Evolutionary conservation across 2,329 filamentous ascomycete species (phyloP).

Genomic region (Monilinia vaccinii-corymbosi): DNA sequence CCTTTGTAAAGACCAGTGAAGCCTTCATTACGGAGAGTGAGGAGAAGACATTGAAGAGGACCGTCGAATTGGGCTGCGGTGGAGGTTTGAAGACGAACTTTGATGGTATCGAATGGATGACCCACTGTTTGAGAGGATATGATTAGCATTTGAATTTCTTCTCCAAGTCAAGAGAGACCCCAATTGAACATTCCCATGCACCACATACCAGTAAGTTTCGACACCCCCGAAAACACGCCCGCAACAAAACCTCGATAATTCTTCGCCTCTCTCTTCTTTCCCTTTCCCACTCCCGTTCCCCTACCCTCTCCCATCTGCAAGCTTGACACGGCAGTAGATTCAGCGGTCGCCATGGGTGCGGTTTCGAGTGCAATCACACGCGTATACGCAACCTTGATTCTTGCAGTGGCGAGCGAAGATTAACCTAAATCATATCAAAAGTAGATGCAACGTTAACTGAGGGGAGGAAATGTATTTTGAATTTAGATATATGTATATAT

Average conservation of each 20-base stretch:
- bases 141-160: neutral
- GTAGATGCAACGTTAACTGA: too few relatives aligned
- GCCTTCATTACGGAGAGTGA: conserved; percentile 81
- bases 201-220: conserved; percentile 67
- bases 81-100: conserved; percentile 89
- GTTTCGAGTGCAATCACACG: neutral
- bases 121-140: conserved; percentile 36
- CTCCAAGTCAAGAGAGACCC: neutral
- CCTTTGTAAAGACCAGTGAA: conserved; percentile 86
- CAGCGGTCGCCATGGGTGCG: neutral
- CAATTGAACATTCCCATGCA: neutral
- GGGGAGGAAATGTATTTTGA: too few relatives aligned
- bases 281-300: neutral
- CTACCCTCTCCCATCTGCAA: neutral
- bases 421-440: neutral
- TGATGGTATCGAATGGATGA: conserved; percentile 88
- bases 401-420: neutral
- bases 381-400: too few relatives aligned
- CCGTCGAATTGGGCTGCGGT: conserved; percentile 69
- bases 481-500: too few relatives aligned
- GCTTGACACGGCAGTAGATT: neutral
- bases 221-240: conserved; percentile 89
- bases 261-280: conserved; percentile 32
- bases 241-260: conserved; percentile 91
- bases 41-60: conserved; percentile 73